Evolutionary conservation across 164 flowering plant species (phyloP).

Genomic region (Liquidambar formosana): DNA sequence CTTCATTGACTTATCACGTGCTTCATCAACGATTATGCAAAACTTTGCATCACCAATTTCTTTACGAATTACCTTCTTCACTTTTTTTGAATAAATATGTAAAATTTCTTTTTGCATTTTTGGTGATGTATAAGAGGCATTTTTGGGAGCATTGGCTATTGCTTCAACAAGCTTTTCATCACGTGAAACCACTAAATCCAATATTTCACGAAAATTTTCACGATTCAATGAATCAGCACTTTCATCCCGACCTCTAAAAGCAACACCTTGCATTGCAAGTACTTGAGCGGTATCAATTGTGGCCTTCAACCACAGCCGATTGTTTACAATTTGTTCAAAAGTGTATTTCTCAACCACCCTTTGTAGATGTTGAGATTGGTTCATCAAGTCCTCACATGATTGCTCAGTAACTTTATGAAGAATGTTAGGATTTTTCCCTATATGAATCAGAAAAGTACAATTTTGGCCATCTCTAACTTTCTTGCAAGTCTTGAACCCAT

Average conservation of each 20-base stretch:
- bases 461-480: background rate
- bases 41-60: constrained; percentile 22
- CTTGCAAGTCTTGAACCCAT: constrained; percentile 5
- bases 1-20: constrained; percentile 6
- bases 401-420: background rate
- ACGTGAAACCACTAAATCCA: too few relatives aligned
- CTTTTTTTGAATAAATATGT: constrained; percentile 7
- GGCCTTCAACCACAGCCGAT: too few relatives aligned
- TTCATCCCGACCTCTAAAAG: too few relatives aligned
- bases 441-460: constrained; percentile 8
- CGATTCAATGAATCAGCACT: too few relatives aligned
- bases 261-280: too few relatives aligned
- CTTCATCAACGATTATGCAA: constrained; percentile 25
- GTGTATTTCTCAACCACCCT: background rate
- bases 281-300: too few relatives aligned
- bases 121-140: constrained; percentile 14
- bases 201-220: too few relatives aligned
- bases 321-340: too few relatives aligned
- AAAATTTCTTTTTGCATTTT: constrained; percentile 19
- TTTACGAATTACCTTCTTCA: constrained; percentile 9
- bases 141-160: constrained; percentile 1
- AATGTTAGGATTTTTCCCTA: constrained; percentile 6
- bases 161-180: too few relatives aligned
- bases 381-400: background rate
- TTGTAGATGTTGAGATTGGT: background rate